Conservation (phyloP, 768 basidiomycete genomes). For the Glaciozyma martinii region DNA sequence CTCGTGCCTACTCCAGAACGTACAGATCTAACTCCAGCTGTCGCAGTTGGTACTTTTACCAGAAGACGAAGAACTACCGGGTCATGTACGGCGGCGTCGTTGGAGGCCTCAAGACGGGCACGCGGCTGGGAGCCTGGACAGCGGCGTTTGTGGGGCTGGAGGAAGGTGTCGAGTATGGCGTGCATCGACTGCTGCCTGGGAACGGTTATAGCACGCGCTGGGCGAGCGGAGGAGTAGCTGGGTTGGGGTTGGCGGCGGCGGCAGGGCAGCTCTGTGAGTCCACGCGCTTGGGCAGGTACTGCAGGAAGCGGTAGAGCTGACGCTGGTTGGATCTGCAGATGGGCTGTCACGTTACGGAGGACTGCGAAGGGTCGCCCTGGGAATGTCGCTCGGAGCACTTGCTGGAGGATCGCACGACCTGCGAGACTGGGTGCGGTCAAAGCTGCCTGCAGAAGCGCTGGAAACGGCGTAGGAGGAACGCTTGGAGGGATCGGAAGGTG, state of each 20-base stretch:
- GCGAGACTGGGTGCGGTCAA: slow-evolving; percentile 19
- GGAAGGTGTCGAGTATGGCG: slow-evolving; percentile 8
- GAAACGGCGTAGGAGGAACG: background rate
- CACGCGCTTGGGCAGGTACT: background rate
- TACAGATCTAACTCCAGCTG: background rate
- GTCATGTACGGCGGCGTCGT: slow-evolving; percentile 64
- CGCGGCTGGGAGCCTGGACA: slow-evolving; percentile 16
- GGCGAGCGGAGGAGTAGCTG: slow-evolving; percentile 7
- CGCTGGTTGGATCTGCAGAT: slow-evolving; percentile 3
- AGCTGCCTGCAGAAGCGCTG: background rate
- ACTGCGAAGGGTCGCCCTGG: slow-evolving; percentile 4
- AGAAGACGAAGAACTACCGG: slow-evolving; percentile 89
- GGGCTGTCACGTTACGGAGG: slow-evolving; percentile 14
- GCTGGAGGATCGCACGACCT: slow-evolving; percentile 25
- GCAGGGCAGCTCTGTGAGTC: slow-evolving; percentile 22
- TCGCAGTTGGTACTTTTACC: slow-evolving; percentile 75
- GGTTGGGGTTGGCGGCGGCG: slow-evolving; percentile 2
- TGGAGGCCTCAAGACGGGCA: slow-evolving; percentile 44
- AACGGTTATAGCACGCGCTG: slow-evolving; percentile 1
- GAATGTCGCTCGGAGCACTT: slow-evolving; percentile 11
- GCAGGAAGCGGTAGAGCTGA: background rate
- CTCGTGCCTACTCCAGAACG: background rate
- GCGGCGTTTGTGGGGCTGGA: slow-evolving; percentile 15
- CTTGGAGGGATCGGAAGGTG: background rate
- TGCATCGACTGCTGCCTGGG: background rate